These are phyloP conservation scores for Isoetes engelmannii DNA, from an alignment of 83 land plant species.

Conservation along the genomic window DNA sequence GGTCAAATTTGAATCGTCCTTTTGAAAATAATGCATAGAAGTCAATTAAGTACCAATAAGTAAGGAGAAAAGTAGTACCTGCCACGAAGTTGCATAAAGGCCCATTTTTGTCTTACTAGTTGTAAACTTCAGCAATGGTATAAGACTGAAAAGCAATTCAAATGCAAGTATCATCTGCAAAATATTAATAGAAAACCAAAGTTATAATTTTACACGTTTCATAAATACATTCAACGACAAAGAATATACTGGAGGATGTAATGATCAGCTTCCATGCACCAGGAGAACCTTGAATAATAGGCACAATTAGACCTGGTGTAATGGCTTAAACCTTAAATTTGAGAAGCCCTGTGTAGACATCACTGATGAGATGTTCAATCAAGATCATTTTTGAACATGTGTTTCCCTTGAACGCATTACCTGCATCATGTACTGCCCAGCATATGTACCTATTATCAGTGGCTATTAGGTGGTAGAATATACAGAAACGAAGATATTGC, in stretches of 20 bases:
- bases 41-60: background rate
- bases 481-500: too few species aligned
- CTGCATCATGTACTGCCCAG: too few species aligned
- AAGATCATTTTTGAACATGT: too few species aligned
- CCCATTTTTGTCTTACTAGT: constrained; percentile 39
- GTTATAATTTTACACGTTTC: background rate
- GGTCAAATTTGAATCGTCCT: too few species aligned
- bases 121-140: constrained; percentile 35
- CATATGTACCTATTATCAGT: too few species aligned
- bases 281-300: constrained; percentile 52
- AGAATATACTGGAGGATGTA: constrained; percentile 53
- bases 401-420: too few species aligned
- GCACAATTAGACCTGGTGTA: constrained; percentile 57
- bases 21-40: too few species aligned
- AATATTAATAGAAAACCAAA: background rate
- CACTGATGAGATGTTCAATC: too few species aligned
- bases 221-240: background rate
- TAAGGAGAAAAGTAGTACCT: constrained; percentile 19
- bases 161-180: constrained; percentile 33
- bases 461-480: too few species aligned
- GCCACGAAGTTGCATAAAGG: constrained; percentile 14
- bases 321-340: constrained; percentile 62
- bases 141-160: constrained; percentile 27
- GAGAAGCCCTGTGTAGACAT: constrained; percentile 66
- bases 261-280: constrained; percentile 74